Evolutionary conservation across 257 asterid genomes (phyloP), one percentile per base, ranked within the genome.

Genomic region (Solanum rostratum): DNA sequence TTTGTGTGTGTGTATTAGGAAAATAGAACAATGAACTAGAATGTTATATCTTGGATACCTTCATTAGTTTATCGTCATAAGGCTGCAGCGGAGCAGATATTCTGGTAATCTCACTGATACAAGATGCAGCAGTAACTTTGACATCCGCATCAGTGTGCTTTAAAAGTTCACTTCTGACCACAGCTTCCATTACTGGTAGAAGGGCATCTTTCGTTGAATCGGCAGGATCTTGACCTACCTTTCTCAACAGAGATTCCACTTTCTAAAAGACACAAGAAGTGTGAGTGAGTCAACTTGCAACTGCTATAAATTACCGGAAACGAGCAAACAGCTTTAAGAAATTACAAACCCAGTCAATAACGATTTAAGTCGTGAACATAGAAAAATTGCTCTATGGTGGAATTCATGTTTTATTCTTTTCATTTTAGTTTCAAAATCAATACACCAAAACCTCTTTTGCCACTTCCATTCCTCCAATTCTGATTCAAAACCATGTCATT

Each of bases 61-160:
- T 87, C 89, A 87, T 87, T 29, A 70, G 15, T 39, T 33, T 69
- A 69, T 87, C 83, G 13, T 57, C 53, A 57, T 84, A 87, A 45
- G 87, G 89, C 68, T 57, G 83, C 18, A 50, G 27, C 0, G 89
- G 89, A 22, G 89, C 87, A 30, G 87, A 68, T 41, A 87, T 62
- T 53, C 84, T 82, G 15, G 70, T 60, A 74, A 87, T 20, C 65
- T 87, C 86, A 15, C 41, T 24, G 52, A 87, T 68, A 55, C 89
- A 87, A n/a, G 79, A 81, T 62, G 43, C 46, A 10, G 82, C 82
- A 7, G 86, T 84, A 74, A 85, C 71, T 81, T 82, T 74, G 57
- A 87, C 85, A 41, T 73, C 79, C 37, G 43, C 54, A 80, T 84
- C 81, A 57, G n/a, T 54, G 55, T 87, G 85, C 55, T 27, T 52